Evolutionary conservation across 2,329 filamentous ascomycete genomes (phyloP).

Genomic region (Aspergillus sp.): DNA sequence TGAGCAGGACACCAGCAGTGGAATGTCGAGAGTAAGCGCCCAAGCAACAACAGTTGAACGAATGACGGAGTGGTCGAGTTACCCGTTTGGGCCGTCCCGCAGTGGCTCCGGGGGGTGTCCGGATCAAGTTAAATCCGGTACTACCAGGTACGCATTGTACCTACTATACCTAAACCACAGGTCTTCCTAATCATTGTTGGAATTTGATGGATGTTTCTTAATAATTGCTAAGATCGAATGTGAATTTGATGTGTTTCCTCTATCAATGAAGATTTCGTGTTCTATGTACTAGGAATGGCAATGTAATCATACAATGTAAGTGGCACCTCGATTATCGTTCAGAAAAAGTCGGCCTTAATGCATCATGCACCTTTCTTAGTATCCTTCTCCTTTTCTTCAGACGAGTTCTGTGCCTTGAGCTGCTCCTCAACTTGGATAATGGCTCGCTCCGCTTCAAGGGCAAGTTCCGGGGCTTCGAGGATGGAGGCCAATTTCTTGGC

Average conservation of each 20-base stretch:
- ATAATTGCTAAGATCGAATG: too few species aligned
- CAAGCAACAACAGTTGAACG: conserved; percentile 1
- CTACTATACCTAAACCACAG: not conserved
- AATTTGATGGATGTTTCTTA: too few species aligned
- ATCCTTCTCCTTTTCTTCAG: not conserved
- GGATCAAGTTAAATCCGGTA: conserved; percentile 27
- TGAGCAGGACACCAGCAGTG: conserved; percentile 13
- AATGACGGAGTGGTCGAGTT: conserved; percentile 5
- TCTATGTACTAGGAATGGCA: not conserved
- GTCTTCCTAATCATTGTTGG: too few species aligned
- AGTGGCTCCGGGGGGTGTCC: conserved; percentile 13
- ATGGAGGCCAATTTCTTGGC: conserved; percentile 59
- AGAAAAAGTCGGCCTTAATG: not conserved
- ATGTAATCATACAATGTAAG: not conserved
- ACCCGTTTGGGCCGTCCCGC: conserved; percentile 20
- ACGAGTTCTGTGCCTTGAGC: conserved; percentile 23
- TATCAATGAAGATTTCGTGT: too few species aligned
- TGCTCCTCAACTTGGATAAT: conserved; percentile 65
- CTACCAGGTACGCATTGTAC: not conserved
- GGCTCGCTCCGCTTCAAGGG: conserved; percentile 70
- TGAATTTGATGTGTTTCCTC: too few species aligned
- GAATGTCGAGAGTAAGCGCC: conserved; percentile 6
- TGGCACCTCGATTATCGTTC: not conserved
- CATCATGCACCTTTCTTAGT: conserved; percentile 17
- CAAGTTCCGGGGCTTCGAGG: conserved; percentile 66